Percentiles rank a stretch among this genome's conserved stretches.
These are phyloP conservation scores for Metschnikowia aberdeeniae DNA, from an alignment of 805 yeast species.

Conservation along the genomic window DNA sequence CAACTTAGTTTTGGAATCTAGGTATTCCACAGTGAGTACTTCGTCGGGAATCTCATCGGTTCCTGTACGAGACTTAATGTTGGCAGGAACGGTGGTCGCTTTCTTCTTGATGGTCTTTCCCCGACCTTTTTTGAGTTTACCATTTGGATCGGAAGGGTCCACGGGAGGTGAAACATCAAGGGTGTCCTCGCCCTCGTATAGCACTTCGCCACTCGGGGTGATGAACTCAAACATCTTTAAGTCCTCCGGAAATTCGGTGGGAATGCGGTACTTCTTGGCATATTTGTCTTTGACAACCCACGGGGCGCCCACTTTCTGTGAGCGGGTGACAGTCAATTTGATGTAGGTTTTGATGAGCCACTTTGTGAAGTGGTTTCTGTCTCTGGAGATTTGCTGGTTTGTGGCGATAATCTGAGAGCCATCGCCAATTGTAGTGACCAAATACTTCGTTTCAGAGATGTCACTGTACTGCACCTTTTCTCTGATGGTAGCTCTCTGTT, in stretches of 20 bases:
- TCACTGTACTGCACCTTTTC: conserved; percentile 79
- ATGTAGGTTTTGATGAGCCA: conserved; percentile 86
- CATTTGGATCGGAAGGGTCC: conserved; percentile 5
- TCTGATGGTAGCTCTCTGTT: conserved; percentile 60
- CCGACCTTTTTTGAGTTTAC: conserved; percentile 11
- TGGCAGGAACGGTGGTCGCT: conserved; percentile 10
- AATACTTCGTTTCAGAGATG: conserved; percentile 51
- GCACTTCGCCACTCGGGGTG: conserved; percentile 16
- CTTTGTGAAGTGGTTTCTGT: conserved; percentile 83
- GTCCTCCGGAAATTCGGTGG: conserved; percentile 55
- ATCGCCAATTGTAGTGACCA: conserved; percentile 57
- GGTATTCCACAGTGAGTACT: neutral
- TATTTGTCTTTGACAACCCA: conserved; percentile 86
- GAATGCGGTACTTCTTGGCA: conserved; percentile 65
- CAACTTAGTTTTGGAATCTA: conserved; percentile 5
- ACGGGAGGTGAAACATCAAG: conserved; percentile 5
- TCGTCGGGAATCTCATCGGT: conserved; percentile 4
- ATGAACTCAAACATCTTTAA: conserved; percentile 34
- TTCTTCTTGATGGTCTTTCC: conserved; percentile 14
- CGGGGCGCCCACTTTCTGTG: conserved; percentile 86
- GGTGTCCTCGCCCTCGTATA: conserved; percentile 17
- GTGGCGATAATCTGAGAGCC: conserved; percentile 65
- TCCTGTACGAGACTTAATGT: conserved; percentile 2
- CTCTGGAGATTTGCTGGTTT: conserved; percentile 70
- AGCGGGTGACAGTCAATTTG: conserved; percentile 71